Base-by-base conservation (phyloP, 345 rosid species). In the Hypericum perforatum region DNA sequence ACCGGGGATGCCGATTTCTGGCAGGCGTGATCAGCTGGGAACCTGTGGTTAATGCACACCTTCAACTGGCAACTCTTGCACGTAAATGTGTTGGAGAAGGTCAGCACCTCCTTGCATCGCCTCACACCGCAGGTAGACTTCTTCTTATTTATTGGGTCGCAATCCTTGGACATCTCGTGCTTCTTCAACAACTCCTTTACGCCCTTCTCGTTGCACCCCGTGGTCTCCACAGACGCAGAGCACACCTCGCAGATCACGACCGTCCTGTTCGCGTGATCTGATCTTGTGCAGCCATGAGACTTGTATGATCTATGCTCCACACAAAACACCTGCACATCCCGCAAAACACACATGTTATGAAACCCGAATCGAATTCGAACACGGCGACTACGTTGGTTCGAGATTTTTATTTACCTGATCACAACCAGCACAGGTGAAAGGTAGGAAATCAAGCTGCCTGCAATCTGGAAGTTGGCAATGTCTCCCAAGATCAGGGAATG, bases 391-490 rank as follows among this genome's bases (percentile, higher is more conserved):
- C 7, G 7, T 14, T 16, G 50, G 13, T 46, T 8, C 14, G 11
- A 6, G 11, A 1, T 7, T 8, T 7, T 12, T 0, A 12, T 3
- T 11, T 71, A 89, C 95, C 82, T 71, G 71, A 36, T 71, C 75
- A 64, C 98, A 85, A 16, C 76, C 75, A 2, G 81, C 72, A 59
- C 96, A 87, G 43, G 43, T 78, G 65, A 91, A 87, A 29, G 96
- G 95, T 7, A 87, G 82, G 45, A 91, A 91, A 78, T 86, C 96
- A 47, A 91, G 82, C 55, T 77, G 91, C 39, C 73, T 68, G 71
- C 98, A 91, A 50, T 78, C 81, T 6, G 79, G 64, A 53, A 72
- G 64, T 61, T 81, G 92, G 71, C 96, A 87, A 41, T 87, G 92
- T 39, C 64, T 62, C 11, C 92, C 98, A 48, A 87, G 59, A 75